Evolutionary conservation across 805 yeast species (phyloP).

Genomic region (Lachancea dasiensis): DNA sequence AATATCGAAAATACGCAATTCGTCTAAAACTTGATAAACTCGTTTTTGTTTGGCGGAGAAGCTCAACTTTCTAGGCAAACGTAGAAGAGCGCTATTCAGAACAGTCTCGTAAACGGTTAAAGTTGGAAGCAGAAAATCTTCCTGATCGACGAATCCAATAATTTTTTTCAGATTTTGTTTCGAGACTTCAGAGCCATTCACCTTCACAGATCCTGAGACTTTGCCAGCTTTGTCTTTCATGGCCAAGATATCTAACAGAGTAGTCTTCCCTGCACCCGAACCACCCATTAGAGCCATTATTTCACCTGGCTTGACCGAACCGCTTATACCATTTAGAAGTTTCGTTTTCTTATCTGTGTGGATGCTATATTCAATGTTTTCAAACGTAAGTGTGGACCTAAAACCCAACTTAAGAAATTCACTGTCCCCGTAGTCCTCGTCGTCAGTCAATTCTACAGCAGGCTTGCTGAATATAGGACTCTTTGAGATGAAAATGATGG

Average conservation of each 20-base stretch:
- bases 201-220: conserved; percentile 57
- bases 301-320: conserved; percentile 79
- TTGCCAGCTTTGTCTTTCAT: conserved; percentile 77
- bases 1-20: conserved; percentile 75
- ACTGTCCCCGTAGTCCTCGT: conserved; percentile 21
- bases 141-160: conserved; percentile 95
- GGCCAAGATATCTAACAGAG: conserved; percentile 85
- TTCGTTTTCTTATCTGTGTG: conserved; percentile 19
- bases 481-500: conserved; percentile 45
- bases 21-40: conserved; percentile 79
- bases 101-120: conserved; percentile 95
- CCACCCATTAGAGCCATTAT: conserved; percentile 97
- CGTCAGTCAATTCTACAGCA: conserved; percentile 22
- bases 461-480: conserved; percentile 53
- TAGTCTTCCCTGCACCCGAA: conserved; percentile 97
- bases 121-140: conserved; percentile 84
- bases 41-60: conserved; percentile 63
- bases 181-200: conserved; percentile 54
- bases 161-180: conserved; percentile 51
- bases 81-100: conserved; percentile 78
- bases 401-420: conserved; percentile 43
- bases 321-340: conserved; percentile 62
- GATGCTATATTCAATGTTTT: conserved; percentile 51
- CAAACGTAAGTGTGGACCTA: conserved; percentile 74
- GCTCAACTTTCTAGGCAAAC: conserved; percentile 81